phyloP scores from a whole-genome alignment of 2,329 filamentous ascomycete genomes.

The Aspergillus sp. region DNA sequence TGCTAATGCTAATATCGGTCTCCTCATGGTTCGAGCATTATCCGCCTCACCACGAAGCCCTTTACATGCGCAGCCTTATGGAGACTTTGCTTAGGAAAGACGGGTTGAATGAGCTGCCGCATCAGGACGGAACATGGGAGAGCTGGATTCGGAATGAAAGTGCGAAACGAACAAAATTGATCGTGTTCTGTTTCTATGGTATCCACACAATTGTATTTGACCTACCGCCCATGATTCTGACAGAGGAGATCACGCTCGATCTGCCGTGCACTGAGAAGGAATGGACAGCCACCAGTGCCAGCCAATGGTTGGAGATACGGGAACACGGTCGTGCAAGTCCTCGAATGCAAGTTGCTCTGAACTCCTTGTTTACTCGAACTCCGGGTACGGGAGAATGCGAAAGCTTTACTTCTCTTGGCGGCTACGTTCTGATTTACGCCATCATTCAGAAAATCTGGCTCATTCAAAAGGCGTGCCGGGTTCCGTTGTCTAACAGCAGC shows the following conservation, averaged over 20 bases:
- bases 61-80: conserved; percentile 36
- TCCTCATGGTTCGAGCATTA: conserved; percentile 39
- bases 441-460: conserved; percentile 41
- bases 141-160: conserved; percentile 38
- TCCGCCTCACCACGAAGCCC: conserved; percentile 34
- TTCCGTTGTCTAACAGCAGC: conserved; percentile 28
- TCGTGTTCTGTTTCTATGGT: conserved; percentile 42
- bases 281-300: conserved; percentile 33
- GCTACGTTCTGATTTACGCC: conserved; percentile 39
- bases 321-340: conserved; percentile 30
- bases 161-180: conserved; percentile 38
- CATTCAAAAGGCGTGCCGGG: conserved; percentile 37
- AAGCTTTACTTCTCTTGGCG: conserved; percentile 37
- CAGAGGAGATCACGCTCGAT: conserved; percentile 37
- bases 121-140: conserved; percentile 36
- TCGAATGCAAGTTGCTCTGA: conserved; percentile 35
- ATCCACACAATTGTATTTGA: conserved; percentile 44
- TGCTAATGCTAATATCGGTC: conserved; percentile 35
- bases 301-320: conserved; percentile 32
- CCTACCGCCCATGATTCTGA: conserved; percentile 36
- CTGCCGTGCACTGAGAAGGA: conserved; percentile 39
- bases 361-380: conserved; percentile 30
- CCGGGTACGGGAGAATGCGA: conserved; percentile 23
- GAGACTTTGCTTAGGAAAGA: conserved; percentile 34
- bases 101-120: conserved; percentile 35